Base-by-base conservation (phyloP, 192 early-diverging fungal species). In the Thamnidium elegans region DNA sequence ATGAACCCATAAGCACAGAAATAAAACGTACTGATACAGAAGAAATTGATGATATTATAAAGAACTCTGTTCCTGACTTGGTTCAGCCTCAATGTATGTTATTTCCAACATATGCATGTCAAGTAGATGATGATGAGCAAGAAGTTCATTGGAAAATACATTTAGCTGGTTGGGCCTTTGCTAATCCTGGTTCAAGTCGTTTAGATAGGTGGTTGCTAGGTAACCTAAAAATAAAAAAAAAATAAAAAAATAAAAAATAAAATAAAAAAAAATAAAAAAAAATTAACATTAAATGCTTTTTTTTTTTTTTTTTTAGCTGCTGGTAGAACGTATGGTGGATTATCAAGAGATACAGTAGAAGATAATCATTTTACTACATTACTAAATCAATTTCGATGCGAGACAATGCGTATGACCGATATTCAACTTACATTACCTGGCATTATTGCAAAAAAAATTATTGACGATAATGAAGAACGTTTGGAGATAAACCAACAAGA, bases 81-180 rank as follows among this genome's bases (percentile, higher is more conserved):
- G 19, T 58, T 17, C 53, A 56, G 7, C 61, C 55, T 6, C 68
- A 74, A 15, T 69, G 67, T 43, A 74, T 74, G 58, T 43, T 74
- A 0, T 74, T 69, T 47, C 72, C 72, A 11, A 68, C 63, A 26
- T 74, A 74, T 58, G 72, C 62, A 14, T 19, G 34, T 31, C 30
- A 65, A n/a, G 44, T 56, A 23, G 45, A 32, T 11, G 63, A 64
- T 8, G 53, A 61, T 7, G 45, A 55, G 15, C 17, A 61, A 19
- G 55, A 58, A 26, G 17, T 21, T 1, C 17, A 56, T 7, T 74
- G 72, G 72, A 62, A 56, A 62, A 50, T 62, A 23, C 47, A 32
- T 6, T 23, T 74, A 21, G 34, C 50, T 14, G 72, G 72, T 14
- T 74, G 72, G 72, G 43, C 63, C 0, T 74, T 61, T 66, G 58